Evolutionary conservation across 2,329 filamentous ascomycete species (phyloP).

Genomic region (Chaetomium sp.): DNA sequence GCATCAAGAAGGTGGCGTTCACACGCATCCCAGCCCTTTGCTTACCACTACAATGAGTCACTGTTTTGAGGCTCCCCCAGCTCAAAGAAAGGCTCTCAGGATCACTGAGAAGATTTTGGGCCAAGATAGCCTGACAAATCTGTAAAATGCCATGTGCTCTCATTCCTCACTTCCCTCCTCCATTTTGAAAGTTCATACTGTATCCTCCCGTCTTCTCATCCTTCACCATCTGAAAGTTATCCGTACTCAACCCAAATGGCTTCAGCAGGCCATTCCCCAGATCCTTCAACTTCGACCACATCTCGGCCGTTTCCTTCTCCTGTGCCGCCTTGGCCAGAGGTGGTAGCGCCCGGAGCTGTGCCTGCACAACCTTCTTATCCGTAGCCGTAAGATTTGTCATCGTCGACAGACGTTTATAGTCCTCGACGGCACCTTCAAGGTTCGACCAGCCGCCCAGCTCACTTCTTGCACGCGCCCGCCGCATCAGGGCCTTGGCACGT

Average conservation of each 20-base stretch:
- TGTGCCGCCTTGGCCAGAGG: conserved; percentile 67
- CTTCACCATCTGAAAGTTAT: conserved; percentile 91
- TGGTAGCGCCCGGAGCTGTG: conserved; percentile 61
- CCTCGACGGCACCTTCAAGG: conserved; percentile 68
- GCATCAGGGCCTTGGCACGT: conserved; percentile 73
- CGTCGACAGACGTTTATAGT: conserved; percentile 63
- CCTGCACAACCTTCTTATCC: conserved; percentile 62
- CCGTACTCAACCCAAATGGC: conserved; percentile 87
- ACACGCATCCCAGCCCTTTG: too few relatives aligned
- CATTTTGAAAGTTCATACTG: conserved; percentile 70
- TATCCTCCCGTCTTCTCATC: conserved; percentile 87
- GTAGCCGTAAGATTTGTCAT: conserved; percentile 55
- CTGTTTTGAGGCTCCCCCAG: too few relatives aligned
- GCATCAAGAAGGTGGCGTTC: too few relatives aligned
- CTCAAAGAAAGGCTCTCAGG: too few relatives aligned
- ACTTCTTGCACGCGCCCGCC: conserved; percentile 66
- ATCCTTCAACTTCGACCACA: conserved; percentile 94
- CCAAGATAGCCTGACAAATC: too few relatives aligned
- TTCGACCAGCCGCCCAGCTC: conserved; percentile 72
- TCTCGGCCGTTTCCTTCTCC: conserved; percentile 84
- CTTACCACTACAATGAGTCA: too few relatives aligned
- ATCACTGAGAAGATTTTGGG: too few relatives aligned
- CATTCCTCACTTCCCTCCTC: conserved; percentile 8
- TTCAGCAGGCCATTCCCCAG: conserved; percentile 87
- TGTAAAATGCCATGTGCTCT: background rate